Evolutionary conservation across 192 early-diverging fungal species (phyloP).

Genomic region (Dimargaris cristalligena): DNA sequence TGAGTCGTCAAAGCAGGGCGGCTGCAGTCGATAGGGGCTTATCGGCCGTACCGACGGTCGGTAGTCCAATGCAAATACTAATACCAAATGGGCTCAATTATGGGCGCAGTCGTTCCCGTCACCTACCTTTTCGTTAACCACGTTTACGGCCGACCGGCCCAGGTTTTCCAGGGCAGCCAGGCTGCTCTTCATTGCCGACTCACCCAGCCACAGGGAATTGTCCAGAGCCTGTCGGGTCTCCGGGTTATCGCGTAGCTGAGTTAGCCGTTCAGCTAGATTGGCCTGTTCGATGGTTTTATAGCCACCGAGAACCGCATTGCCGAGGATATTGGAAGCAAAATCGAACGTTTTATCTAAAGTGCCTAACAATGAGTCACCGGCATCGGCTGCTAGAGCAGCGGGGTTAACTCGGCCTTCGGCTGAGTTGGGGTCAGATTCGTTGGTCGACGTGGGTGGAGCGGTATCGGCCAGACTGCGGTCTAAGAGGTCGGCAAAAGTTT

Average conservation of each 20-base stretch:
- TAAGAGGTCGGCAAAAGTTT: background rate
- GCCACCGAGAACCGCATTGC: constrained; percentile 5
- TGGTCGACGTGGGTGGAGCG: background rate
- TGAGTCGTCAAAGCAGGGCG: background rate
- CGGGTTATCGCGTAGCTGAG: constrained; percentile 1
- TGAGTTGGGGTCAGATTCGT: background rate
- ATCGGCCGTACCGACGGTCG: too few relatives aligned
- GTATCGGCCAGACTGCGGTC: background rate
- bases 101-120: background rate
- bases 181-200: background rate
- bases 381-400: background rate
- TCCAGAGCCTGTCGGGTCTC: background rate
- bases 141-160: constrained; percentile 2
- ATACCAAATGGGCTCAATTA: background rate
- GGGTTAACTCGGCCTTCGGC: background rate
- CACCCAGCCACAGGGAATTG: background rate
- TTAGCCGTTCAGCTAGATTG: background rate
- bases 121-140: constrained; percentile 4
- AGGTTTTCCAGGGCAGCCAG: constrained; percentile 4
- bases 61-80: background rate
- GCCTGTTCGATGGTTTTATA: constrained; percentile 8
- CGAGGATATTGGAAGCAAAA: constrained; percentile 9
- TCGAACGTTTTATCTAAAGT: constrained; percentile 9
- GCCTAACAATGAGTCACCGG: background rate
- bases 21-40: background rate